Percentiles rank a stretch among this genome's conserved stretches.
These are phyloP conservation scores for Erodium moschatum DNA, from an alignment of 441 rosid genomes.

Conservation along the genomic window DNA sequence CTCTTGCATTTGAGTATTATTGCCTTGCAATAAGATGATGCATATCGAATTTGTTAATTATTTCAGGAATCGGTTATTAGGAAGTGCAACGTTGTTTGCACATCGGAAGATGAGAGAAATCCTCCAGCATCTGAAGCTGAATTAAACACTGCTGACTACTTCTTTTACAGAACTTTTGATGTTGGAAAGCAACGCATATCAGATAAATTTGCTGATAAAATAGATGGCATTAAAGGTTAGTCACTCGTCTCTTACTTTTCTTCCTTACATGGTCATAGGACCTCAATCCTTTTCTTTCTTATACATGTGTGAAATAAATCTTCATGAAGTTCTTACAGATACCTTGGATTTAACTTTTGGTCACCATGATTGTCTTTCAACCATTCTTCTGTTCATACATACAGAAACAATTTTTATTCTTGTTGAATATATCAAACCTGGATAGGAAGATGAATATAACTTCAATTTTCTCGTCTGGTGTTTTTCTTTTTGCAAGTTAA, in stretches of 20 bases:
- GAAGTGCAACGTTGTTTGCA: conserved; percentile 52
- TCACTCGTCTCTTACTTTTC: conserved; percentile 14
- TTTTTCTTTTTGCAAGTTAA: too few relatives aligned
- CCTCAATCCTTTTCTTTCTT: background rate
- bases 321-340: background rate
- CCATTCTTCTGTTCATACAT: background rate
- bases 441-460: too few relatives aligned
- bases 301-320: background rate
- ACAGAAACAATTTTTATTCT: background rate
- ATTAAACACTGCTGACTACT: conserved; percentile 31
- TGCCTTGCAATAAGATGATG: background rate
- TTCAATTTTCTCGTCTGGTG: too few relatives aligned
- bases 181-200: conserved; percentile 28
- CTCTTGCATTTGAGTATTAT: too few relatives aligned
- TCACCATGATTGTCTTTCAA: background rate
- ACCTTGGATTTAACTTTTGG: background rate
- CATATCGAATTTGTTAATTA: background rate
- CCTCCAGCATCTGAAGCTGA: conserved; percentile 31
- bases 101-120: conserved; percentile 44
- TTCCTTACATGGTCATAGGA: background rate
- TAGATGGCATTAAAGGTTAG: conserved; percentile 49
- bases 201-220: conserved; percentile 29
- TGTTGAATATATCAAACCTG: background rate
- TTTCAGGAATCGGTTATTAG: conserved; percentile 36
- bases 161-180: conserved; percentile 43